Base-by-base conservation (phyloP, 176 grass and related monocot species). In the Carex kokanica region DNA sequence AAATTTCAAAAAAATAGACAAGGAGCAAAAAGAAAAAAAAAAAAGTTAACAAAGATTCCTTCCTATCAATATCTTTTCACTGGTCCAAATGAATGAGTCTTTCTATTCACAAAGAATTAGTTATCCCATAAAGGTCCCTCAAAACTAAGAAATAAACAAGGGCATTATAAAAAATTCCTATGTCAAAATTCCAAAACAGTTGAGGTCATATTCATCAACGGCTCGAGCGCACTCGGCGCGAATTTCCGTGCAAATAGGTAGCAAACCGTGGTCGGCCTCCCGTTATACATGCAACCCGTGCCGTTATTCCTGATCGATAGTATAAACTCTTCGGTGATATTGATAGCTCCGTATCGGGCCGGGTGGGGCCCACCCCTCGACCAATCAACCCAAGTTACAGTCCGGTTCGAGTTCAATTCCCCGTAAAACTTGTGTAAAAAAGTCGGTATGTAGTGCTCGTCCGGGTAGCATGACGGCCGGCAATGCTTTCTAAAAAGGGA, bases 401-500 rank as follows among this genome's bases (percentile, higher is more conserved):
- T 91, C 10, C 89, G 71, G 73, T 94, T 94, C 27, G 89, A 87
- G 69, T 94, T 94, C 7, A 84, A 40, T 0, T 54, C 14, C 16
- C 85, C 89, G 20, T 89, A 79, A 15, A 69, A 24, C 4, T 89
- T 86, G 83, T 88, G 82, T 18, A 90, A 38, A 45, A 81, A 86
- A 4, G 92, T 91, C 9, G 92, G 89, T 49, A 94, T 88, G 85
- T 91, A 94, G 85, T 94, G 92, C 80, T 94, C 87, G 45, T 94
- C 89, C 0, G 90, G 88, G 82, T 91, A 91, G 74, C 92, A 94
- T 5, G 83, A 88, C 0, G 89, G 85, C 64, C 87, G 87, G 74
- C 92, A 94, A 59, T 88, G 74, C 14, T 84, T 85, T 1, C 73
- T 70, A 86, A 94, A 94, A 7, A 91, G 49, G 9, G 68, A 45